Base-by-base conservation (phyloP, 192 early-diverging fungal species). In the Rhizophagus sp. region DNA sequence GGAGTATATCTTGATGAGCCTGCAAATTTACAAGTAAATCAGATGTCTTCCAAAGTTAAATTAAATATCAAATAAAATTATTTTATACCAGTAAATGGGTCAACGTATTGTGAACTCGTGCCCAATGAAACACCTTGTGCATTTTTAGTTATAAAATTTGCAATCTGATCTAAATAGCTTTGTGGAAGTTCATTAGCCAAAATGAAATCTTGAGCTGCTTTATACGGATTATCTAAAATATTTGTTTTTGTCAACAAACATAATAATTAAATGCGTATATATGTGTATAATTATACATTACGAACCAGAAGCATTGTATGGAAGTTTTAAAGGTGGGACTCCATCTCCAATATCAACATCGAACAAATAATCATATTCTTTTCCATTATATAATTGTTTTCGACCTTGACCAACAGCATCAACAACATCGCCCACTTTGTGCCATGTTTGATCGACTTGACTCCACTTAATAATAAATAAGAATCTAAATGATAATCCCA, bases 321-420 rank as follows among this genome's bases (percentile, higher is more conserved):
- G 98, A 15, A 99, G 88, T 82, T 99, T 97, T 9, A 99, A 84
- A 19, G 92, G 89, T 34, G 93, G 93, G 2, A 82, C 85, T 11
- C 93, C 95, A 39, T 93, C 95, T 39, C 92, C 91, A 47, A 99
- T 91, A 80, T 99, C 97, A 27, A 99, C 94, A 81, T 97, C 96
- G 88, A 99, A 99, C 39, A 99, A 94, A 83, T 95, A 97, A 85
- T 99, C 98, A 83, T 99, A 99, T 79, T 98, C 97, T 62, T 88
- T 87, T 39, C 97, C 97, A 6, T 91, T 87, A 82, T 92, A 95
- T 34, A 93, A 79, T 80, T 96, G 92, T 82, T 97, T 98, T 30
- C 91, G 83, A 10, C 88, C 81, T 11, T 86, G 86, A 4, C 93
- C 95, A 50, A 92, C 91, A 4, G 95, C 92, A 85, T 98, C 97